Conservation (phyloP, 805 yeast genomes). For the Kuraishia borneana region DNA sequence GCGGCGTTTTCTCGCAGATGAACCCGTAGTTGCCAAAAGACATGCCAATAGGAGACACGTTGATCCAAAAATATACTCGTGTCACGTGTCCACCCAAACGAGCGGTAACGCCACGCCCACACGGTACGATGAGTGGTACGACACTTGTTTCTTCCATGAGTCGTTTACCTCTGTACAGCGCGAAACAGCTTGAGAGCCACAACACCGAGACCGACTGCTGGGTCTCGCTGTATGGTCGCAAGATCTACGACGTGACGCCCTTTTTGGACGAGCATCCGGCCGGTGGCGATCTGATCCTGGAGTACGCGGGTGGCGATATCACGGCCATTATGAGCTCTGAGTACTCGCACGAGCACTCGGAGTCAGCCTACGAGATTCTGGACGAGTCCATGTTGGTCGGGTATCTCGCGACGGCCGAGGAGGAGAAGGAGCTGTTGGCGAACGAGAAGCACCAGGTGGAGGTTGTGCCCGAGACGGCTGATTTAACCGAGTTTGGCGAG, state of each 20-base stretch:
- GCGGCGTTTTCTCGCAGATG: conserved; percentile 56
- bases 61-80: no score
- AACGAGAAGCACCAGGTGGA: conserved; percentile 51
- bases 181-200: conserved; percentile 41
- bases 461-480: conserved; percentile 26
- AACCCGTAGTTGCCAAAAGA: conserved; percentile 53
- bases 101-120: no score
- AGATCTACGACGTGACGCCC: conserved; percentile 72
- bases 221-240: conserved; percentile 73
- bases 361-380: conserved; percentile 79
- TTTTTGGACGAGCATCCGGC: conserved; percentile 69
- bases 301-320: conserved; percentile 48
- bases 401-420: conserved; percentile 70
- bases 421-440: conserved; percentile 58
- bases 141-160: no score
- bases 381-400: conserved; percentile 81
- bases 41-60: conserved; percentile 28
- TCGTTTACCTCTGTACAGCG: conserved; percentile 50
- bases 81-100: no score
- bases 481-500: conserved; percentile 46
- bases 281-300: conserved; percentile 46
- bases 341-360: conserved; percentile 68
- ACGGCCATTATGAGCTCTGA: conserved; percentile 71
- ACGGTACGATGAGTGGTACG: no score
- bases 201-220: conserved; percentile 48